These are phyloP conservation scores for Phytophthora nicotianae DNA, from an alignment of 352 stramenopile species.

Conservation along the genomic window DNA sequence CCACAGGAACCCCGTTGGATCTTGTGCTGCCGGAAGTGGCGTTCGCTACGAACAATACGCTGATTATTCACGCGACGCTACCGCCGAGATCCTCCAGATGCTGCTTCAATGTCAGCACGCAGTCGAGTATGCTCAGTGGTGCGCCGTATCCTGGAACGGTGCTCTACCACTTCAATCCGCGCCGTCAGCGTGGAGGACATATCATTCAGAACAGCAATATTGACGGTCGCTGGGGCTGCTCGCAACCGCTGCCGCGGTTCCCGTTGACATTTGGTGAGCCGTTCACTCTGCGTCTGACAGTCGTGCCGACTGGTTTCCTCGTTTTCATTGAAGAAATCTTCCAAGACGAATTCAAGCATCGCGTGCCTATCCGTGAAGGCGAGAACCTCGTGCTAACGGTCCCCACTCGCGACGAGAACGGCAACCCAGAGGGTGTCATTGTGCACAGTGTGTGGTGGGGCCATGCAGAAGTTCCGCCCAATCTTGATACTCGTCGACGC, in stretches of 20 bases:
- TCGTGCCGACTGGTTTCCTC: slow-evolving; percentile 72
- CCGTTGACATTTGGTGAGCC: slow-evolving; percentile 76
- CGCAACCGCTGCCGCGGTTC: slow-evolving; percentile 66
- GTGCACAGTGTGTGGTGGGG: slow-evolving; percentile 88
- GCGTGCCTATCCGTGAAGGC: slow-evolving; percentile 82
- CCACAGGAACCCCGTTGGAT: slow-evolving; percentile 59
- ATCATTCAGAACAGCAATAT: slow-evolving; percentile 88
- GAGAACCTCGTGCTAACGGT: slow-evolving; percentile 83
- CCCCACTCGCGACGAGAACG: slow-evolving; percentile 77
- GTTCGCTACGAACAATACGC: slow-evolving; percentile 86
- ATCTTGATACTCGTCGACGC: slow-evolving; percentile 61
- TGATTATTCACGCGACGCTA: slow-evolving; percentile 82
- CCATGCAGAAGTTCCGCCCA: slow-evolving; percentile 72
- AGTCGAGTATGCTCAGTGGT: slow-evolving; percentile 70
- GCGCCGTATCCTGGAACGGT: slow-evolving; percentile 77
- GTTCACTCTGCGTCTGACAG: slow-evolving; percentile 78
- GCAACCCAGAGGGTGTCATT: slow-evolving; percentile 68
- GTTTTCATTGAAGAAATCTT: slow-evolving; percentile 86
- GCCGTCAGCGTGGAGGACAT: slow-evolving; percentile 61
- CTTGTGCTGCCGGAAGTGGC: slow-evolving; percentile 75
- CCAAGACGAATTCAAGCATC: slow-evolving; percentile 85
- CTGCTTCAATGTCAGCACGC: slow-evolving; percentile 82
- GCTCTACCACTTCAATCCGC: slow-evolving; percentile 83
- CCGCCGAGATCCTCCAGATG: slow-evolving; percentile 62
- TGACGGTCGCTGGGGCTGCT: slow-evolving; percentile 75